Evolutionary conservation across 768 basidiomycete genomes (phyloP).

Genomic region (Suillus ampliporus): DNA sequence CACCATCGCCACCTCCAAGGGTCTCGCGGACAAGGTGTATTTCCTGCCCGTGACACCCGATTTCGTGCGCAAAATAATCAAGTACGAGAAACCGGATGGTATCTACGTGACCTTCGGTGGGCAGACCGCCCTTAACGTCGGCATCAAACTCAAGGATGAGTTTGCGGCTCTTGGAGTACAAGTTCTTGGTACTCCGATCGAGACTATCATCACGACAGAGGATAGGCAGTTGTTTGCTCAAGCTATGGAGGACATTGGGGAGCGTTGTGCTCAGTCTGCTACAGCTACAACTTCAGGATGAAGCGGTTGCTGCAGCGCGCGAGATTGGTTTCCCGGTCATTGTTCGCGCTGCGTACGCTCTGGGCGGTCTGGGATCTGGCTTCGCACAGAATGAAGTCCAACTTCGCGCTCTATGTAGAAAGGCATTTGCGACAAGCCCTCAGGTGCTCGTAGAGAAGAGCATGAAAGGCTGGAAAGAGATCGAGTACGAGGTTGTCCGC

Average conservation of each 20-base stretch:
- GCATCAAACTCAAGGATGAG: constrained; percentile 97
- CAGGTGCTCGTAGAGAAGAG: constrained; percentile 99
- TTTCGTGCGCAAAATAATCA: constrained; percentile 97
- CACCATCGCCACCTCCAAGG: constrained; percentile 96
- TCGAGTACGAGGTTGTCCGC: constrained; percentile 98
- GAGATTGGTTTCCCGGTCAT: constrained; percentile 95
- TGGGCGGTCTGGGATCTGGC: constrained; percentile 94
- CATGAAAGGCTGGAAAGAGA: constrained; percentile 99
- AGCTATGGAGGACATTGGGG: constrained; percentile 95
- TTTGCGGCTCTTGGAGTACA: constrained; percentile 88
- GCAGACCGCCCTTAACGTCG: constrained; percentile 95
- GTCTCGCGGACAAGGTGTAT: constrained; percentile 99
- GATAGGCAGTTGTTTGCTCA: constrained; percentile 93
- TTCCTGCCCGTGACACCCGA: constrained; percentile 99
- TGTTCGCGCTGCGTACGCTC: constrained; percentile 94
- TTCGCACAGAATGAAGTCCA: constrained; percentile 96
- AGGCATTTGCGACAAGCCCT: constrained; percentile 97
- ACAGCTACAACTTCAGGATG: constrained; percentile 87
- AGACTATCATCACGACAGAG: constrained; percentile 97
- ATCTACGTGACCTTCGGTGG: constrained; percentile 99
- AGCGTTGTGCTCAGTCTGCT: constrained; percentile 90
- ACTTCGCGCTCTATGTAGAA: constrained; percentile 84
- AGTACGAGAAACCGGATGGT: constrained; percentile 98
- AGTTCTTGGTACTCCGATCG: constrained; percentile 95
- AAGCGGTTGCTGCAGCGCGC: constrained; percentile 82